Conservation (phyloP, 179 eudicot species). For the Monotropa hypopitys region DNA sequence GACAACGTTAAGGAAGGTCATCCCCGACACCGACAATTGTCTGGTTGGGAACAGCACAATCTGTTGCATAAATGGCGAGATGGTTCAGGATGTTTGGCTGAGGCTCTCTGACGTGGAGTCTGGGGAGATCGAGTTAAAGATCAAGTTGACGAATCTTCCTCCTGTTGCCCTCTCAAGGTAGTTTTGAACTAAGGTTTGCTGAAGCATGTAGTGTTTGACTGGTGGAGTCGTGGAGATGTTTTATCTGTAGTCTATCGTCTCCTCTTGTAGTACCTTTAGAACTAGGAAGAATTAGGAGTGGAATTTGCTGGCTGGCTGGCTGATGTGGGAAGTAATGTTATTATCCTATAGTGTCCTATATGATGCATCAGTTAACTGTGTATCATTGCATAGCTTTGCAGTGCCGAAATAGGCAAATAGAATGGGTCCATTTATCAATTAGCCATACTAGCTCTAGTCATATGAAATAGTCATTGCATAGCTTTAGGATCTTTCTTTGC, state of each 20-base stretch:
- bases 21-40: constrained; percentile 51
- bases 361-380: background rate
- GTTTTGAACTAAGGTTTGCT: background rate
- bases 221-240: background rate
- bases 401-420: background rate
- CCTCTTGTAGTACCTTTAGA: background rate
- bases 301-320: background rate
- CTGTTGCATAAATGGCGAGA: constrained; percentile 37
- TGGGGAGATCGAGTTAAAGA: constrained; percentile 48
- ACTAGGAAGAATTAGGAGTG: background rate
- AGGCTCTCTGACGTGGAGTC: constrained; percentile 59
- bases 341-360: background rate
- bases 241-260: background rate
- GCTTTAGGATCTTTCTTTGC: too few relatives aligned
- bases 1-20: constrained; percentile 46
- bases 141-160: constrained; percentile 29
- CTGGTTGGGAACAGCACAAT: constrained; percentile 49
- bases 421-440: background rate
- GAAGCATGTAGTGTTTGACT: background rate
- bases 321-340: background rate
- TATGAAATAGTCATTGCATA: too few relatives aligned
- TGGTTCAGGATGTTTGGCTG: constrained; percentile 58
- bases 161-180: constrained; percentile 11
- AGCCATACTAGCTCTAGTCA: too few relatives aligned
- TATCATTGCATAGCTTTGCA: background rate